Base-by-base conservation (phyloP, 305 asterid species). In the Fraxinus xanthoxyloides region DNA sequence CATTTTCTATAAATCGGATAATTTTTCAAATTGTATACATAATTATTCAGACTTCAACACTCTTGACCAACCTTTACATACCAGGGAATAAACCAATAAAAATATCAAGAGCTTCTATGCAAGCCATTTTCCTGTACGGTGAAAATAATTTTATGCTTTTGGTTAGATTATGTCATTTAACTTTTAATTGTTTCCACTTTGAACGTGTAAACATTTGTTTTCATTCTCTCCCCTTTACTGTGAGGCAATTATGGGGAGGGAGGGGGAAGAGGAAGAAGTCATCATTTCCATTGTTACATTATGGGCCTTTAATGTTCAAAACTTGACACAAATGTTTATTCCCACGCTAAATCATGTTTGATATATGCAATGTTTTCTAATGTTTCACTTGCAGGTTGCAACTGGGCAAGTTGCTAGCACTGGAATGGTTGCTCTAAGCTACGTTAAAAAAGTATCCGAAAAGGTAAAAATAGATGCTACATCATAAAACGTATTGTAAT, bases 341-440 rank as follows among this genome's bases (percentile, higher is more conserved):
- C 72, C 31, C 31, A 21, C 24, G 4, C 32, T 17, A 51, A 48
- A 23, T 61, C 32, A 7, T 61, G 72, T 23, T 61, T 61, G 17
- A 23, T 8, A 61, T 8, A 61, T 61, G 72, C 31, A 21, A 61
- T 61, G 32, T 61, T 61, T 61, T 23, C 4, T 23, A 61, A 61
- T 28, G 19, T 28, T 67, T 26, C 35, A 12, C 36, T 9, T 88
- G 82, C 89, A 95, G 98, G 98, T 95, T 31, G 97, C 99, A 72
- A 90, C 99, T 32, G 99, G 95, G 77, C 98, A 96, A 89, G 91
- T 91, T 87, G 98, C 98, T 80, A 96, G 95, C 87, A 96, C 99
- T 70, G 98, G 98, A 82, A 87, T 96, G 90, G 91, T 96, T 85
- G 92, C 94, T 69, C 86, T 96, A 72, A 88, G 98, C 85, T 96